Evolutionary conservation across 108 stramenopile species (phyloP).

Genomic region (Aureococcus anophagefferens): DNA sequence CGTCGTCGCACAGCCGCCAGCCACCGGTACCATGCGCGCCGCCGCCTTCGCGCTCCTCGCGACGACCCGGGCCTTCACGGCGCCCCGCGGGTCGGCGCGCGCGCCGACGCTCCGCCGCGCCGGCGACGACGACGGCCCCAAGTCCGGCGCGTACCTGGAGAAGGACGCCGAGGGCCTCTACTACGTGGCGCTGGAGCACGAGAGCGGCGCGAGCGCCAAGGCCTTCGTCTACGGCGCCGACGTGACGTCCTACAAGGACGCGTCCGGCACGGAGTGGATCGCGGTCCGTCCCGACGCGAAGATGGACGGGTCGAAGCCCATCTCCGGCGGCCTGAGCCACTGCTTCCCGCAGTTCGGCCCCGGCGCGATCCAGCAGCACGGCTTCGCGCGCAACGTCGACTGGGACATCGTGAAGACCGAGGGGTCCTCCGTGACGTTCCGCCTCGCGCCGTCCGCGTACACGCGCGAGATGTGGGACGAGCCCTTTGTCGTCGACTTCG

Average conservation of each 20-base stretch:
- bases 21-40: too few relatives aligned
- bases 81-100: too few relatives aligned
- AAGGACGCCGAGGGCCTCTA: background rate
- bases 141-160: too few relatives aligned
- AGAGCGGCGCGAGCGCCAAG: background rate
- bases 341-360: slow-evolving; percentile 76
- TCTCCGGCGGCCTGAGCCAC: slow-evolving; percentile 79
- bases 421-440: slow-evolving; percentile 60
- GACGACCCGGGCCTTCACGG: too few relatives aligned
- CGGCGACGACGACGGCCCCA: too few relatives aligned
- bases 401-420: slow-evolving; percentile 70
- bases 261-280: slow-evolving; percentile 70
- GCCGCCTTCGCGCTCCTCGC: too few relatives aligned
- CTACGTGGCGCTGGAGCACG: background rate
- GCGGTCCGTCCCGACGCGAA: slow-evolving; percentile 93
- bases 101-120: too few relatives aligned
- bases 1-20: too few relatives aligned
- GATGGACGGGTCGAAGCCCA: slow-evolving; percentile 91
- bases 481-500: slow-evolving; percentile 70
- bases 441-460: slow-evolving; percentile 72
- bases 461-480: slow-evolving; percentile 95
- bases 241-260: slow-evolving; percentile 64
- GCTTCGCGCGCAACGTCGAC: slow-evolving; percentile 89
- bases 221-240: slow-evolving; percentile 45
- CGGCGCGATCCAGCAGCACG: slow-evolving; percentile 85